phyloP scores from a whole-genome alignment of 352 stramenopile genomes.

The Phytophthora sojae region DNA sequence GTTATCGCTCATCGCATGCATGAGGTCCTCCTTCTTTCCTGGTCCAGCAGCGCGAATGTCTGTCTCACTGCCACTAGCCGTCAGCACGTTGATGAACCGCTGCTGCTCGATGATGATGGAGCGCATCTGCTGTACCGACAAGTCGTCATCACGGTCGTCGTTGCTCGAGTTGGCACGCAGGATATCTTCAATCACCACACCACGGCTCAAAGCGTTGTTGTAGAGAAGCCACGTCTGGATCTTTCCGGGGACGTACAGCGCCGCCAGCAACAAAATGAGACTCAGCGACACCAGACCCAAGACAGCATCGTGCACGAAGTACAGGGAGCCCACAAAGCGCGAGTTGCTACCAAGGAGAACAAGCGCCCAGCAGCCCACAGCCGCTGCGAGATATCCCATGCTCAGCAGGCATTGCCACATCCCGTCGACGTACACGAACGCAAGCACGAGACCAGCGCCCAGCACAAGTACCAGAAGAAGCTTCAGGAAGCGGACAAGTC shows the following conservation, averaged over 20 bases:
- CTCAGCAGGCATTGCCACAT: conserved; percentile 92
- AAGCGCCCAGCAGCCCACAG: conserved; percentile 85
- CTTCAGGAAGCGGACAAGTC: conserved; percentile 77
- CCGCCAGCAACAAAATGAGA: conserved; percentile 92
- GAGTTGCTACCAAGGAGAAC: conserved; percentile 91
- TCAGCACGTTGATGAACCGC: conserved; percentile 74
- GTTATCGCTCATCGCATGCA: conserved; percentile 78
- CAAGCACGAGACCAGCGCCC: conserved; percentile 76
- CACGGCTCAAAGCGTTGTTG: conserved; percentile 96
- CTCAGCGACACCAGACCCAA: conserved; percentile 94
- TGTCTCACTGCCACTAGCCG: conserved; percentile 61
- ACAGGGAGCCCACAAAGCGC: conserved; percentile 91
- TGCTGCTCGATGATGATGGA: conserved; percentile 84
- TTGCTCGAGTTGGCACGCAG: conserved; percentile 79
- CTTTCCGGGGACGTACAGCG: conserved; percentile 90
- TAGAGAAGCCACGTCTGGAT: conserved; percentile 98
- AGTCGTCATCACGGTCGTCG: conserved; percentile 74
- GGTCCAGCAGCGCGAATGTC: conserved; percentile 43
- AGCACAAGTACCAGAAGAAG: conserved; percentile 79
- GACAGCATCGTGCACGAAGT: conserved; percentile 95
- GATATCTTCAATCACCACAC: conserved; percentile 98
- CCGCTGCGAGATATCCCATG: conserved; percentile 94
- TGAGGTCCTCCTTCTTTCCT: conserved; percentile 56
- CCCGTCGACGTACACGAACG: conserved; percentile 73
- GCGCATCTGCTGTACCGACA: conserved; percentile 80